Base-by-base conservation (phyloP, 1,284 basidiomycete species). In the Malassezia japonica region DNA sequence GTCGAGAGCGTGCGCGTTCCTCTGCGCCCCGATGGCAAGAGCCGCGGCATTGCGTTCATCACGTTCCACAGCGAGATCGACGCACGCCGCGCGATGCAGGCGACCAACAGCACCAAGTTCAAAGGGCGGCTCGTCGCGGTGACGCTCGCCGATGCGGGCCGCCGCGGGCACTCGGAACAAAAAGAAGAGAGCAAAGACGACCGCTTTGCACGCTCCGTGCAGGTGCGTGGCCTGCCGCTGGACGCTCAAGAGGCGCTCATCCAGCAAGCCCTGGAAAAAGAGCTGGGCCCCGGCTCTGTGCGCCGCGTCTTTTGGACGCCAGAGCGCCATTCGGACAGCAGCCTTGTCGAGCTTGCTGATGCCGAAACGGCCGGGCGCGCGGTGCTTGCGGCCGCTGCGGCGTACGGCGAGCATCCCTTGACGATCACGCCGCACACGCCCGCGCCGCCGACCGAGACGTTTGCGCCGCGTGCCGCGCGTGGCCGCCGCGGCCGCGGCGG, bases 31-130 rank as follows among this genome's bases (percentile, higher is more conserved):
- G 79, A 82, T 40, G 83, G 84, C 0, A 77, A 80, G 32, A 79
- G 79, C 33, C 87, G 83, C 72, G 92, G 94, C 1, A 88, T 89
- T 69, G 92, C 88, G 0, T 98, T 96, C 64, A 79, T 98, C 18
- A 90, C 96, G 67, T 96, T 87, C 70, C 82, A 85, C 0, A 50
- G 43, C 6, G 38, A 45, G 7, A 37, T 72, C 6, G 70, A 72
- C 27, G 70, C 70, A 6, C 57, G 59, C 16, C 46, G 58, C 15
- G 67, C 68, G n/a, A 60, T 71, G 55, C 48, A 51, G 9, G 66
- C 65, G 46, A 36, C 65, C 12, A 65, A 69, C 46, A 57, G 58
- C 39, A 56, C 59, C 1, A 59, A 60, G 32, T 55, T 67, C 45
- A 34, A 61, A 1, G 65, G 65, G 9, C 63, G 65, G 40, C 59